These are phyloP conservation scores for Butyriboletus loyo DNA, from an alignment of 768 basidiomycete species.

Conservation along the genomic window DNA sequence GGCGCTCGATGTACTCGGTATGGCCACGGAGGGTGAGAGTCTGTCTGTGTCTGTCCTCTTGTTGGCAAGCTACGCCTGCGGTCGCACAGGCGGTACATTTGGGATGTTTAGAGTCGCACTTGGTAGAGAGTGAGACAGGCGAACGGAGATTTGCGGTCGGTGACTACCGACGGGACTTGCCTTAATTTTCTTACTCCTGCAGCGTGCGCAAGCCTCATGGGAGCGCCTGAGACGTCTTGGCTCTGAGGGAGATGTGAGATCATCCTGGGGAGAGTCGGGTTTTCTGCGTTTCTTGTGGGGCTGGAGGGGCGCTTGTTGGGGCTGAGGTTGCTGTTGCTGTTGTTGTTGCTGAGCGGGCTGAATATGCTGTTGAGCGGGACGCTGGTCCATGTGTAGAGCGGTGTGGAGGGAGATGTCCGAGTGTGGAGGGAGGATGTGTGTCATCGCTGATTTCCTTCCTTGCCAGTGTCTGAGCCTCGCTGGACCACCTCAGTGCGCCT, in stretches of 20 bases:
- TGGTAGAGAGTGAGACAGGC: conserved; percentile 37
- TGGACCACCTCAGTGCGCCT: conserved; percentile 4
- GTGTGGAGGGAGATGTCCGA: conserved; percentile 53
- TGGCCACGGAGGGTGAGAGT: conserved; percentile 83
- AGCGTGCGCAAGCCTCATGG: conserved; percentile 89
- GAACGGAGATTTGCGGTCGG: conserved; percentile 83
- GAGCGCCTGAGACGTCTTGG: conserved; percentile 81
- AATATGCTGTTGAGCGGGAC: conserved; percentile 44
- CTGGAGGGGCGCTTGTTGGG: conserved; percentile 34
- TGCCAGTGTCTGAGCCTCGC: not conserved
- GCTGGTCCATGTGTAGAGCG: conserved; percentile 67
- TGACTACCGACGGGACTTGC: conserved; percentile 63
- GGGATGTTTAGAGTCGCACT: conserved; percentile 93
- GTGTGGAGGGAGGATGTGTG: conserved; percentile 48
- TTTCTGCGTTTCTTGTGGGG: conserved; percentile 59
- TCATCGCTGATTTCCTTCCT: conserved; percentile 37
- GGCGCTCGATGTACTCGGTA: conserved; percentile 77
- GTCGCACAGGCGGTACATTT: conserved; percentile 82
- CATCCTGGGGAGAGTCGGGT: conserved; percentile 53
- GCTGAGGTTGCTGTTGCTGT: conserved; percentile 30
- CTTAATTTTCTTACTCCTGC: conserved; percentile 97
- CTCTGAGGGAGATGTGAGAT: conserved; percentile 56
- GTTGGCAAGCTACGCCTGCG: conserved; percentile 76
- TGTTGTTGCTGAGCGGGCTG: conserved; percentile 33
- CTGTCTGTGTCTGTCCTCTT: conserved; percentile 86